Evolutionary conservation across 164 flowering plant species (phyloP).

Genomic region (Nymphaea thermarum): DNA sequence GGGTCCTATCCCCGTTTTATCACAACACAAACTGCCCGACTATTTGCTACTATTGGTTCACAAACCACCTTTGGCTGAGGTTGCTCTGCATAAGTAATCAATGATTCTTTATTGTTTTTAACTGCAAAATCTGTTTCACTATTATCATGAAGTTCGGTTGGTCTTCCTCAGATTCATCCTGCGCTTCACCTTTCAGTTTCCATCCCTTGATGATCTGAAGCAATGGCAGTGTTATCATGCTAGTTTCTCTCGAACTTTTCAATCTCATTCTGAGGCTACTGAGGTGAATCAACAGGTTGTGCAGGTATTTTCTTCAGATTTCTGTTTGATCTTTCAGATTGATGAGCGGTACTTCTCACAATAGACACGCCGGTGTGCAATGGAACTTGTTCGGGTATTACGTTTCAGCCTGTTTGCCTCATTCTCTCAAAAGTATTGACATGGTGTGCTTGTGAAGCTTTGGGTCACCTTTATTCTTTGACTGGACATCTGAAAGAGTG

Average conservation of each 20-base stretch:
- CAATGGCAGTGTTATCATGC: not conserved
- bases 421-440: no score
- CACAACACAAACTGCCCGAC: no score
- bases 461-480: constrained; percentile 20
- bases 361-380: constrained; percentile 24
- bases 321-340: constrained; percentile 48
- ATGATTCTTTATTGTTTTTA: no score
- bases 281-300: constrained; percentile 28
- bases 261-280: constrained; percentile 54
- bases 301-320: constrained; percentile 31
- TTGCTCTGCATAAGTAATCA: no score
- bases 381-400: constrained; percentile 24
- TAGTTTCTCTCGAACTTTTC: constrained; percentile 58
- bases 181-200: no score
- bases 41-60: no score
- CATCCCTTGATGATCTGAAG: no score
- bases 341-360: constrained; percentile 25
- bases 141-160: no score
- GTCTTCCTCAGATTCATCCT: no score
- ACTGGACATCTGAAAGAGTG: constrained; percentile 41
- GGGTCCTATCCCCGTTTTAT: no score
- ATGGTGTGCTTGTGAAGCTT: constrained; percentile 22
- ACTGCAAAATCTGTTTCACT: no score
- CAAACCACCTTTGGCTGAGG: no score
- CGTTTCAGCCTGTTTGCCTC: constrained; percentile 33